These are phyloP conservation scores for Colletotrichum chlorophyti DNA, from an alignment of 2,329 filamentous ascomycete species.

Conservation along the genomic window DNA sequence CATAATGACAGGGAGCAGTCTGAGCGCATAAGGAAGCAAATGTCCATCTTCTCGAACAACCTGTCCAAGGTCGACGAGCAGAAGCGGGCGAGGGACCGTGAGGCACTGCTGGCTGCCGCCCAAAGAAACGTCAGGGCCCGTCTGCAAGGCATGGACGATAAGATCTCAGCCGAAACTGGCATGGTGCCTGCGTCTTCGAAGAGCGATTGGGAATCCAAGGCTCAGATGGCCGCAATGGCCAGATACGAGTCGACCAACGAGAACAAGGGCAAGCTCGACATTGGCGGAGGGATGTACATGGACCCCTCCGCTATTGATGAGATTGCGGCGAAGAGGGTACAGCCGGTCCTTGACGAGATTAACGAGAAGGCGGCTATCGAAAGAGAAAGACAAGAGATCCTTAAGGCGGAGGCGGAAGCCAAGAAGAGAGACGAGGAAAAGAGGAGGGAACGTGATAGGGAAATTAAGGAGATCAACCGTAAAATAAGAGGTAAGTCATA, in stretches of 20 bases:
- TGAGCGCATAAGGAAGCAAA: conserved; percentile 76
- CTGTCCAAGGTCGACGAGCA: conserved; percentile 73
- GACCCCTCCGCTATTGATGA: conserved; percentile 79
- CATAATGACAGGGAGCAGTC: conserved; percentile 73
- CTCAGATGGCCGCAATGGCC: conserved; percentile 71
- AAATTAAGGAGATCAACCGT: conserved; percentile 59
- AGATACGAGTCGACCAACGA: conserved; percentile 58
- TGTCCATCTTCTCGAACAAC: conserved; percentile 76
- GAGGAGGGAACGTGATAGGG: conserved; percentile 58
- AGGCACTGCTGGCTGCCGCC: conserved; percentile 77
- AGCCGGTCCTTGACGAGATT: conserved; percentile 86
- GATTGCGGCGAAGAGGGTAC: conserved; percentile 78
- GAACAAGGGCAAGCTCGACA: conserved; percentile 63
- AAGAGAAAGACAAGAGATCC: conserved; percentile 69
- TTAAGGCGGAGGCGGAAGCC: conserved; percentile 69
- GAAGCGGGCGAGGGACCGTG: conserved; percentile 78
- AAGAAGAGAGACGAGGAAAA: conserved; percentile 65
- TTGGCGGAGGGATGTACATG: conserved; percentile 84
- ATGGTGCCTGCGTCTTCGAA: conserved; percentile 72
- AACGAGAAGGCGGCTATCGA: conserved; percentile 78
- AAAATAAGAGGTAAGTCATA: conserved; percentile 63
- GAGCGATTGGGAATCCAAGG: conserved; percentile 81
- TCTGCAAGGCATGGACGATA: conserved; percentile 82
- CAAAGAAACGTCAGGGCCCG: conserved; percentile 84
- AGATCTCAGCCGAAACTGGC: conserved; percentile 78